Evolutionary conservation across 495 filamentous ascomycete species (phyloP).

Genomic region (Penicillium chermesinum): DNA sequence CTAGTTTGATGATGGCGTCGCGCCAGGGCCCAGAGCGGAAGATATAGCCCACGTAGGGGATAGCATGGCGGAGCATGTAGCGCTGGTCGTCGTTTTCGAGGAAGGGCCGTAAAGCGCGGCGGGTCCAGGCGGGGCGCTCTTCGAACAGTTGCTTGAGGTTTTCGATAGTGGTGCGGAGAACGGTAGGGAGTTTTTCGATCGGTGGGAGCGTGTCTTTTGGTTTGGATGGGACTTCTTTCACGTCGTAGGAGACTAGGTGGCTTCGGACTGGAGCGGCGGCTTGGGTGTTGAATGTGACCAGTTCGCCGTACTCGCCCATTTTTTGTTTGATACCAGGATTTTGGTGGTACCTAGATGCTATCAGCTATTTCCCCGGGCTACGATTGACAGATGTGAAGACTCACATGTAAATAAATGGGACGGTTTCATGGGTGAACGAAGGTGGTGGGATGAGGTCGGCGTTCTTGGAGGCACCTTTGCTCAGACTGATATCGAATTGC

Average conservation of each 20-base stretch:
- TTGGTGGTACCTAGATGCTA: slow-evolving; percentile 46
- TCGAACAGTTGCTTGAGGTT: slow-evolving; percentile 57
- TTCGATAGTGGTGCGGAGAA: slow-evolving; percentile 54
- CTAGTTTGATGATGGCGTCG: slow-evolving; percentile 77
- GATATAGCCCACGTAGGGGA: slow-evolving; percentile 79
- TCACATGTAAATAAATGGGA: slow-evolving; percentile 63
- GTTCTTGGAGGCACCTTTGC: slow-evolving; percentile 50
- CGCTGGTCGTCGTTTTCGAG: slow-evolving; percentile 43
- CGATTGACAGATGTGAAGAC: slow-evolving; percentile 1
- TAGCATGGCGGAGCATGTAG: slow-evolving; percentile 55
- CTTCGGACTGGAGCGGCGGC: slow-evolving; percentile 44
- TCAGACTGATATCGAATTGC: slow-evolving; percentile 65
- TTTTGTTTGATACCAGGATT: slow-evolving; percentile 53
- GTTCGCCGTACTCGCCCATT: slow-evolving; percentile 45
- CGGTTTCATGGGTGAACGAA: slow-evolving; percentile 57
- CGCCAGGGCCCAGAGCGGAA: slow-evolving; percentile 88
- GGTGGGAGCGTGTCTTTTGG: slow-evolving; percentile 47
- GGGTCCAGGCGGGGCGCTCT: slow-evolving; percentile 78
- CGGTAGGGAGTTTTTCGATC: slow-evolving; percentile 38
- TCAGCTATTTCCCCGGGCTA: slow-evolving; percentile 1
- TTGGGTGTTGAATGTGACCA: slow-evolving; percentile 50
- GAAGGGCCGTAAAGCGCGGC: slow-evolving; percentile 68
- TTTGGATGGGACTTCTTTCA: slow-evolving; percentile 42
- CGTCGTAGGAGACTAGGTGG: slow-evolving; percentile 60
- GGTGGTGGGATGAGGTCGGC: slow-evolving; percentile 78